phyloP scores from a whole-genome alignment of 176 grass and related monocot species.

The Oryza meridionalis region DNA sequence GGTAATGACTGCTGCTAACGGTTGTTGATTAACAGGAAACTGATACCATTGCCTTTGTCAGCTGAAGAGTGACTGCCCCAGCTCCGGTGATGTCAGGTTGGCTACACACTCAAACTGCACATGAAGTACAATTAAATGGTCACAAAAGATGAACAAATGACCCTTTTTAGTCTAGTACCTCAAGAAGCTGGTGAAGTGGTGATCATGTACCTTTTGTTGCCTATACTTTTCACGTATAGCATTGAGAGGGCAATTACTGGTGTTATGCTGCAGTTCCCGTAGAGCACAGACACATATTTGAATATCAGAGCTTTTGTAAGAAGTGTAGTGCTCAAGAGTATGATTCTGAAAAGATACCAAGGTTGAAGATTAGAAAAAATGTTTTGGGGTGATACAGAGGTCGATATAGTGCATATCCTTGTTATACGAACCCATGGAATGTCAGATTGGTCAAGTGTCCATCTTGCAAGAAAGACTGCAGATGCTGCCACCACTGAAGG shows the following conservation, averaged over 20 bases:
- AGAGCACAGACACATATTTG: conserved; percentile 52
- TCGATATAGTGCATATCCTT: conserved; percentile 5
- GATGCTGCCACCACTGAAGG: conserved; percentile 85
- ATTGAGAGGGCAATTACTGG: conserved; percentile 55
- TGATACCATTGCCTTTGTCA: conserved; percentile 27
- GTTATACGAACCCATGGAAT: conserved; percentile 71
- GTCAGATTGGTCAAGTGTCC: conserved; percentile 82
- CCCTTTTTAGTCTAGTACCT: background rate
- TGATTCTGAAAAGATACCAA: conserved; percentile 55
- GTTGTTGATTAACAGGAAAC: conserved; percentile 18
- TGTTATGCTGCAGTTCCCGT: conserved; percentile 75
- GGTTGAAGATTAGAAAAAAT: conserved; percentile 24
- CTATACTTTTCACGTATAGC: conserved; percentile 78
- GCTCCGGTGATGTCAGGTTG: conserved; percentile 47
- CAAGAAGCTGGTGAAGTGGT: background rate
- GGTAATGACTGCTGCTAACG: conserved; percentile 15
- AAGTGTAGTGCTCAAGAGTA: conserved; percentile 84
- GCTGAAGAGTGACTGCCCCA: conserved; percentile 45
- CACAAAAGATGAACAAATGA: background rate
- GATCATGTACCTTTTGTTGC: conserved; percentile 69
- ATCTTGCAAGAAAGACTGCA: conserved; percentile 80
- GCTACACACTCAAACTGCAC: conserved; percentile 70
- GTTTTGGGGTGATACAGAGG: background rate
- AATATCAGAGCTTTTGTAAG: conserved; percentile 73
- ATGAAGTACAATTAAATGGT: background rate